Percentiles rank a stretch among this genome's conserved stretches.
These are phyloP conservation scores for Volvox carteri DNA, from an alignment of 163 green algal species.

Conservation along the genomic window DNA sequence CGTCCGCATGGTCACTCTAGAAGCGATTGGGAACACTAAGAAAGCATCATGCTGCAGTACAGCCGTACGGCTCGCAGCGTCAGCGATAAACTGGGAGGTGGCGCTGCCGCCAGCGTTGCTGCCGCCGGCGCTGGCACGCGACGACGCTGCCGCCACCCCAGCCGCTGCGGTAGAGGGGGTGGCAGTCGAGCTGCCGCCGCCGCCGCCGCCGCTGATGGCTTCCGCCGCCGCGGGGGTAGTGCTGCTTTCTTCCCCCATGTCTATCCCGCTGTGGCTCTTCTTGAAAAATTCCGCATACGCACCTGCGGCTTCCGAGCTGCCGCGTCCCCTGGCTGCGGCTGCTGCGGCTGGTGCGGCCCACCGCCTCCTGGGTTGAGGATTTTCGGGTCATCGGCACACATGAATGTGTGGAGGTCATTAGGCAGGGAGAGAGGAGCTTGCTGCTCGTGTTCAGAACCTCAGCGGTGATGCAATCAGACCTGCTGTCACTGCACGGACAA, in stretches of 20 bases:
- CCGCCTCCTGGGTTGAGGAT: not conserved
- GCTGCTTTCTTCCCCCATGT: not conserved
- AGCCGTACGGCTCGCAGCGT: conserved; percentile 18
- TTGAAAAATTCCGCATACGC: not conserved
- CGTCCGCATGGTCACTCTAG: too few species aligned
- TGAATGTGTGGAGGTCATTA: too few species aligned
- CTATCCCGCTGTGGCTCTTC: conserved; percentile 32
- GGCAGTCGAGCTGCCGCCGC: not conserved
- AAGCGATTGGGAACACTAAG: conserved; percentile 98
- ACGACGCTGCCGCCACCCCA: not conserved
- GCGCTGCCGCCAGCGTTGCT: conserved; percentile 9
- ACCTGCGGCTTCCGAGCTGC: conserved; percentile 32
- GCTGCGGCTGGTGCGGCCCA: not conserved
- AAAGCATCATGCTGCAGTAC: conserved; percentile 93
- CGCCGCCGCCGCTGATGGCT: too few species aligned
- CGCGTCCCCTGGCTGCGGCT: not conserved
- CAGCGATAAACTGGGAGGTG: conserved; percentile 36
- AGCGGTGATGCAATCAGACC: too few species aligned
- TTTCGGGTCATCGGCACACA: too few species aligned
- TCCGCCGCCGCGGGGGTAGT: not conserved
- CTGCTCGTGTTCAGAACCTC: too few species aligned
- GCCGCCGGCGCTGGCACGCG: not conserved
- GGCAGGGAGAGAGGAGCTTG: too few species aligned
- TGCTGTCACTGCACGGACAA: too few species aligned
- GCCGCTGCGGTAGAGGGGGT: not conserved